Evolutionary conservation across 306 rosid species (phyloP).

Genomic region (Glycine soja): DNA sequence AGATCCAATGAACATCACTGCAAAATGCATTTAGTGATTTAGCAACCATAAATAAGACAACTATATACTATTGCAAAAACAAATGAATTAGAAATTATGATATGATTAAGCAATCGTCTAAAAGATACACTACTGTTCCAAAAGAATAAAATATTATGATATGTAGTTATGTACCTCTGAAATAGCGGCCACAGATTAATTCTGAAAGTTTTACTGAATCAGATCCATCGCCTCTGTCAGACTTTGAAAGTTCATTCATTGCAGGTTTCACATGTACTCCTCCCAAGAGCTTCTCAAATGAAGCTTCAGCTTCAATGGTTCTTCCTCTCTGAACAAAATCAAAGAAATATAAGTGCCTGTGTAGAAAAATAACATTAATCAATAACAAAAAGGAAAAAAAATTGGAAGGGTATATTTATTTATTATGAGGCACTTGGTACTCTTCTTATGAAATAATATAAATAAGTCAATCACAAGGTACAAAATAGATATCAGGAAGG

Average conservation of each 20-base stretch:
- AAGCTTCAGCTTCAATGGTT: conserved; percentile 76
- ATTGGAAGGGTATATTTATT: background rate
- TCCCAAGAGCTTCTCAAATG: conserved; percentile 77
- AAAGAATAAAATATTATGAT: background rate
- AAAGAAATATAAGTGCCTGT: conserved; percentile 40
- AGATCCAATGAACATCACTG: conserved; percentile 90
- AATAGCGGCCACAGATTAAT: conserved; percentile 66
- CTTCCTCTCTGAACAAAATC: conserved; percentile 74
- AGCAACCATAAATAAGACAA: conserved; percentile 49
- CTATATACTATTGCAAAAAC: conserved; percentile 8
- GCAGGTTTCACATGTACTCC: conserved; percentile 75
- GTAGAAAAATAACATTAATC: conserved; percentile 30
- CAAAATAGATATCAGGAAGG: conserved; percentile 17
- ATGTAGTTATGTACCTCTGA: conserved; percentile 54
- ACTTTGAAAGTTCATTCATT: conserved; percentile 70
- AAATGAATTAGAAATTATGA: conserved; percentile 17
- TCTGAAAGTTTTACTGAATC: conserved; percentile 60
- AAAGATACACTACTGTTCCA: conserved; percentile 40
- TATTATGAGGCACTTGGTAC: background rate
- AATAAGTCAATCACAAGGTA: conserved; percentile 7
- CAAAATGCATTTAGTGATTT: conserved; percentile 59
- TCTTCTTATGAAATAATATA: conserved; percentile 21
- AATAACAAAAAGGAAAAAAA: conserved; percentile 19
- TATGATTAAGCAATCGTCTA: conserved; percentile 21
- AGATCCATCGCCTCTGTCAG: conserved; percentile 72